Evolutionary conservation across 352 stramenopile species (phyloP).

Genomic region (Phytophthora uliginosa): DNA sequence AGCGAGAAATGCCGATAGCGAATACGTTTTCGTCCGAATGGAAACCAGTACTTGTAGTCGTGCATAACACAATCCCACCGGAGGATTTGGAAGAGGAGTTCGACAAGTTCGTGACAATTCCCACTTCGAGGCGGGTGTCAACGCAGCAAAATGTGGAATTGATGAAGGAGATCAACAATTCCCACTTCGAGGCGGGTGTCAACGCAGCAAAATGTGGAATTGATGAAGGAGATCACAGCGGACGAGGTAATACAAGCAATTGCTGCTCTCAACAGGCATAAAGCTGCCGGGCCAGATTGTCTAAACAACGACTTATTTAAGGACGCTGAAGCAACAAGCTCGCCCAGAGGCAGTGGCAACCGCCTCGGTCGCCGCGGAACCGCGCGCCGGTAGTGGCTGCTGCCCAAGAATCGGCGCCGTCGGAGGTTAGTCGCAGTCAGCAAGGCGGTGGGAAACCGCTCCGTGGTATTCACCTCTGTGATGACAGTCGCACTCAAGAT

Average conservation of each 20-base stretch:
- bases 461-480: too few species aligned
- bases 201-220: not conserved
- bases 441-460: too few species aligned
- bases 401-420: too few species aligned
- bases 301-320: constrained; percentile 1
- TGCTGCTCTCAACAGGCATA: not conserved
- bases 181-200: not conserved
- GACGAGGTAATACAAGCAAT: not conserved
- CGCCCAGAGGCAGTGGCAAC: too few species aligned
- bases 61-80: too few species aligned
- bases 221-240: not conserved
- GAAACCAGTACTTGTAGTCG: not conserved
- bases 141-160: not conserved
- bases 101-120: not conserved
- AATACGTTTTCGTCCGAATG: not conserved
- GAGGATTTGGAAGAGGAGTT: too few species aligned
- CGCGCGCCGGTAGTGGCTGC: too few species aligned
- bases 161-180: not conserved
- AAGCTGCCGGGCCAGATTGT: not conserved
- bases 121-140: not conserved
- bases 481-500: too few species aligned
- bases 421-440: too few species aligned
- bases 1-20: too few species aligned
- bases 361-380: too few species aligned
- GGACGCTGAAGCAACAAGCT: not conserved